These are phyloP conservation scores for Didymella glomerata DNA, from an alignment of 2,329 filamentous ascomycete genomes.

Conservation along the genomic window DNA sequence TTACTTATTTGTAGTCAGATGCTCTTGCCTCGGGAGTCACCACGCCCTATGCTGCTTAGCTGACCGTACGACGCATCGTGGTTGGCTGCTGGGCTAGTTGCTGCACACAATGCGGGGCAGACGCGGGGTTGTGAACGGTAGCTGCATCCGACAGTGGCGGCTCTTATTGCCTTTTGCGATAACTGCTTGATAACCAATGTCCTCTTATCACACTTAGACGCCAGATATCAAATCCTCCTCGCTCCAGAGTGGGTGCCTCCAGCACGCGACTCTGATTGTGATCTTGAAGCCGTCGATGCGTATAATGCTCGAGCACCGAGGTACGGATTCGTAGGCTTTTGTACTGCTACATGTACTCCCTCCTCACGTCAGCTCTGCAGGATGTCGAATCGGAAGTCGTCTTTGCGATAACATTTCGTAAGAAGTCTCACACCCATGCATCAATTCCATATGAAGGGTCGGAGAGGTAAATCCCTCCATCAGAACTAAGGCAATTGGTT, in stretches of 20 bases:
- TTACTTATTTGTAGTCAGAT: not conserved
- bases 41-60: conserved; percentile 10
- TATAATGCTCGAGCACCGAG: not conserved
- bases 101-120: conserved; percentile 13
- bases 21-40: conserved; percentile 16
- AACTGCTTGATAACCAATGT: not conserved
- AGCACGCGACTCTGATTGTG: not conserved
- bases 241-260: not conserved
- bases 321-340: not conserved
- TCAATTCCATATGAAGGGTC: not conserved
- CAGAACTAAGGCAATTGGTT: not conserved
- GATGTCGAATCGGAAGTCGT: not conserved
- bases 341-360: not conserved
- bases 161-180: not conserved
- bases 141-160: conserved; percentile 6
- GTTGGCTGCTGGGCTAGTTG: conserved; percentile 11
- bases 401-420: not conserved
- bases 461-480: no score
- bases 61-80: conserved; percentile 12
- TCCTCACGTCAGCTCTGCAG: not conserved
- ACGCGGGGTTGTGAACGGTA: conserved; percentile 17
- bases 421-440: not conserved
- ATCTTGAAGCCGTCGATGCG: not conserved
- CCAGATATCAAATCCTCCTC: not conserved
- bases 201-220: not conserved